A percentile compares a stretch with the other conserved stretches of the same genome.
phyloP scores from a whole-genome alignment of 2,329 filamentous ascomycete species.

The Fusarium setosum region DNA sequence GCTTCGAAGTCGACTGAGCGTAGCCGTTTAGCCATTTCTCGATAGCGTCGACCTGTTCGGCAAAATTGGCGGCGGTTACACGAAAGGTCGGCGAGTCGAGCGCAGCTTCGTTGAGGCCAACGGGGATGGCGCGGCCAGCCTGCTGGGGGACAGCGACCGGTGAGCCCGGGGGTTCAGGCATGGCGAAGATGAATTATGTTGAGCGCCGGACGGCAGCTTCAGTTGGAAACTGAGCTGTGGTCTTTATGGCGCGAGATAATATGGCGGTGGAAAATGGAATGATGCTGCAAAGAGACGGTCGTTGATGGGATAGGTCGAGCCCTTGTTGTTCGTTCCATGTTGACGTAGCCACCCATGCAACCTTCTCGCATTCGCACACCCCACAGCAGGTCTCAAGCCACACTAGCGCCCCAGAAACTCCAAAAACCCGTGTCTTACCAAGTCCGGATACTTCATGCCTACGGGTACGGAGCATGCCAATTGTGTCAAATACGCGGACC shows the following conservation, averaged over 20 bases:
- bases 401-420: conserved; percentile 2
- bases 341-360: conserved; percentile 28
- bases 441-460: too few relatives aligned
- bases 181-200: conserved; percentile 26
- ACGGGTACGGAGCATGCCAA: too few relatives aligned
- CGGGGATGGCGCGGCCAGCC: conserved; percentile 65
- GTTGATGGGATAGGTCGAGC: conserved; percentile 26
- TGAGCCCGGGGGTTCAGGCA: conserved; percentile 33
- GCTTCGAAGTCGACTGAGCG: conserved; percentile 63
- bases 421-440: neutral
- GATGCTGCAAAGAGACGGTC: conserved; percentile 36
- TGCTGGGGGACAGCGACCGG: conserved; percentile 37
- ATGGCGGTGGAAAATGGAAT: conserved; percentile 36
- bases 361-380: conserved; percentile 5
- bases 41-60: conserved; percentile 89
- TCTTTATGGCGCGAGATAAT: conserved; percentile 34
- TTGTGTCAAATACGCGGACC: too few relatives aligned
- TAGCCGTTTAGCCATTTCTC: conserved; percentile 88
- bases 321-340: conserved; percentile 22
- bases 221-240: conserved; percentile 39
- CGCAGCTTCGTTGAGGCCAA: conserved; percentile 91
- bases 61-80: conserved; percentile 85
- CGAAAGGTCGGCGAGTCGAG: conserved; percentile 97
- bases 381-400: conserved; percentile 5
- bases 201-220: conserved; percentile 41